Base-by-base conservation (phyloP, 2,329 filamentous ascomycete species). In the Aschersonia sp. region DNA sequence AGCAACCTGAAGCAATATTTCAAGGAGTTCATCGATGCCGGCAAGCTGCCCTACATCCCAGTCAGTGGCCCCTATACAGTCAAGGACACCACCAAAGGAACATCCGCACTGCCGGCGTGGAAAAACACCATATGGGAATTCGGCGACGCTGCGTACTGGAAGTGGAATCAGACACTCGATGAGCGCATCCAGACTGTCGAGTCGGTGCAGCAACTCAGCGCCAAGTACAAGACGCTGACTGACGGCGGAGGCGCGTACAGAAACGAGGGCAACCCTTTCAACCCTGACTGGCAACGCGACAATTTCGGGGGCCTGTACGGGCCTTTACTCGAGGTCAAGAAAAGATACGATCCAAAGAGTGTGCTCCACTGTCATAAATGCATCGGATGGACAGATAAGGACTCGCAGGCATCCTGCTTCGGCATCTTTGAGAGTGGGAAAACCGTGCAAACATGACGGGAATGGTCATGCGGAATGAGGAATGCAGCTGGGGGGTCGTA, bases 291-390 rank as follows among this genome's bases (percentile, higher is more conserved):
- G 30, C 51, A 55, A 4, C 42, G 53, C 32, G 51, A 54, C 2
- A 63, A 60, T 44, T 54, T 51, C 45, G 53, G 53, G 6, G 30
- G 32, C 9, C 14, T 43, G 30, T 72, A 72, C 48, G 51, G 55
- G 1, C 50, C 49, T 2, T 53, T 73, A 29, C 45, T 64, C 22
- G 42, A 41, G 2, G 61, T 76, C 41, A 78, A 78, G 65, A 30
- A 63, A 46, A 1, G 58, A 10, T 47, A 29, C 22, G 46, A 44
- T 44, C 46, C 42, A 9, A 30, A 35, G 8, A 8, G 42, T n/a
- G 30, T 47, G 10, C 10, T 40, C 12, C 40, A 32, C 7, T 41
- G 46, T 39, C 42, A 30, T 33, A 44, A 44, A 14, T 44, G 46
- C 10, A 33, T 47, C 8, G 46, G 46, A 44, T 47, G 46, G 33